phyloP scores from a whole-genome alignment of 805 yeast genomes.

The Kockiozyma suomiensis region DNA sequence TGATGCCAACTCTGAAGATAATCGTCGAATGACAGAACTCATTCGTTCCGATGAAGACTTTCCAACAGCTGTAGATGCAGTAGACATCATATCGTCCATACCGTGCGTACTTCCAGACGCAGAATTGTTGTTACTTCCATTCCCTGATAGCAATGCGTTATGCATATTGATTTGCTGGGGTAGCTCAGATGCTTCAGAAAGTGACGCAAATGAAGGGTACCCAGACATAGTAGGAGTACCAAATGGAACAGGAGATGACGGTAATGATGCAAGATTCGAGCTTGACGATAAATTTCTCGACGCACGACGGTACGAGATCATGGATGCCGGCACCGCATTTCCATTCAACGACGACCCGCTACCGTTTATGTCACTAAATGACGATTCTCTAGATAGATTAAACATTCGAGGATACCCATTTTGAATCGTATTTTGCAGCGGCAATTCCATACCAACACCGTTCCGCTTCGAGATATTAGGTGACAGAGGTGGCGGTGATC shows the following conservation, averaged over 20 bases:
- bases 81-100: conserved; percentile 20
- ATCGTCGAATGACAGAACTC: conserved; percentile 72
- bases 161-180: conserved; percentile 18
- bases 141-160: conserved; percentile 4
- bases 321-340: conserved; percentile 11
- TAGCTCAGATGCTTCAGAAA: conserved; percentile 24
- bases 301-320: conserved; percentile 24
- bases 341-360: conserved; percentile 3
- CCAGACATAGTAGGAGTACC: neutral
- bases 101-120: conserved; percentile 6
- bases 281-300: conserved; percentile 11
- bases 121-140: neutral
- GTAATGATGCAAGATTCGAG: conserved; percentile 2
- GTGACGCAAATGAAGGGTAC: conserved; percentile 31
- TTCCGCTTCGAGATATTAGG: conserved; percentile 22
- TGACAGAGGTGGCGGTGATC: conserved; percentile 22
- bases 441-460: conserved; percentile 2
- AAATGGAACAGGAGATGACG: conserved; percentile 7
- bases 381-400: conserved; percentile 19
- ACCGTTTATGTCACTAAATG: conserved; percentile 17
- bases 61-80: conserved; percentile 33
- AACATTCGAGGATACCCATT: conserved; percentile 5
- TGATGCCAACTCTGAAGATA: conserved; percentile 75
- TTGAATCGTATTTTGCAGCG: neutral
- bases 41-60: conserved; percentile 68